Percentiles rank a stretch among this genome's conserved stretches.
phyloP scores from a whole-genome alignment of 2,329 filamentous ascomycete species.

The Paraphaeosphaeria sporulosa region DNA sequence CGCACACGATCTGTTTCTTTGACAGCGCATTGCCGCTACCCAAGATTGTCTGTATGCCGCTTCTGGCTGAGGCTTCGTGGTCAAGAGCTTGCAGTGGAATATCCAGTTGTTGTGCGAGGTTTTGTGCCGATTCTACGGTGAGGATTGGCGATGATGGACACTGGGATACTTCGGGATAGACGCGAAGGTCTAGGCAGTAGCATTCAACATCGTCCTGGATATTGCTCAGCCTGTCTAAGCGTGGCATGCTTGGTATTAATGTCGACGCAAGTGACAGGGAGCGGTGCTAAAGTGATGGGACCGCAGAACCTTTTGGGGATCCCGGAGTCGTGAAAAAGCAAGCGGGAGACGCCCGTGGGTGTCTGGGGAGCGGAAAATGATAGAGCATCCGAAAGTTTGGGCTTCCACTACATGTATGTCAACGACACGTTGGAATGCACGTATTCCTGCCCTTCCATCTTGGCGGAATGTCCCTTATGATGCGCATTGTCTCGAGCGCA shows the following conservation, averaged over 20 bases:
- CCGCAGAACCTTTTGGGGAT: not conserved
- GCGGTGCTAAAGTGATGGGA: not conserved
- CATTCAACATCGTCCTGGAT: not conserved
- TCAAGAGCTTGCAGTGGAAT: not conserved
- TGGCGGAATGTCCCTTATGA: not conserved
- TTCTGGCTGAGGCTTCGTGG: not conserved
- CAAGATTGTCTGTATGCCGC: not conserved
- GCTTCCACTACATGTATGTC: not conserved
- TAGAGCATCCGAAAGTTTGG: not conserved
- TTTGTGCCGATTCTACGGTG: not conserved
- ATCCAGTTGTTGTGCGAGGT: not conserved
- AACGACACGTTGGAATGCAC: not conserved
- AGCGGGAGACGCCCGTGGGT: too few species aligned
- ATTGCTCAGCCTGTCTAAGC: not conserved
- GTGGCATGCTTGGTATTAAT: not conserved
- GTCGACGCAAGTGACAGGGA: not conserved
- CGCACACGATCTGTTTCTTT: not conserved
- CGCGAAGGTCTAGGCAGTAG: not conserved
- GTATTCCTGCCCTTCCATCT: not conserved
- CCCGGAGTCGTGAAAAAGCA: too few species aligned
- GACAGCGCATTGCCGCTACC: not conserved
- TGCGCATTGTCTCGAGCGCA: not conserved
- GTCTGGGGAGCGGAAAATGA: not conserved
- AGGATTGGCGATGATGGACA: not conserved
- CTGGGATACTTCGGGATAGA: not conserved